Conservation (phyloP, 2,329 filamentous ascomycete genomes). For the Pseudogymnoascus sp. region DNA sequence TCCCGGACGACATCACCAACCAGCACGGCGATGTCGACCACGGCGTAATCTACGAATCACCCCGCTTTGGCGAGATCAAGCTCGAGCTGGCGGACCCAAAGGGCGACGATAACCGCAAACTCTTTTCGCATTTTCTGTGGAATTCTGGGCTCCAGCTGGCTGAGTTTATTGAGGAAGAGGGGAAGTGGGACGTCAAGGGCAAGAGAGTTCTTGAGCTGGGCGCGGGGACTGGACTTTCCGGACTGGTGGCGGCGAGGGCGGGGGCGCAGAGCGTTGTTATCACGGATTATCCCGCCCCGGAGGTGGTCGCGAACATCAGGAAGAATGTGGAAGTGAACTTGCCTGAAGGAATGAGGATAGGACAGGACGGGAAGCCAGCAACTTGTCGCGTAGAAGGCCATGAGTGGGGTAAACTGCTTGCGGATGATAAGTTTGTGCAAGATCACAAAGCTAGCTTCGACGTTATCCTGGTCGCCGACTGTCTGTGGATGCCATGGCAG, state of each 20-base stretch:
- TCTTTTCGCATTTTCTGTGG: constrained; percentile 69
- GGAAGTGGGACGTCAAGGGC: constrained; percentile 41
- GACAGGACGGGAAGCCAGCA: constrained; percentile 17
- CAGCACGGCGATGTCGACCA: constrained; percentile 52
- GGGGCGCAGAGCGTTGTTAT: constrained; percentile 46
- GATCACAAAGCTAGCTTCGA: constrained; percentile 40
- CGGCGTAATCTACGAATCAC: constrained; percentile 51
- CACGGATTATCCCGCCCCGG: constrained; percentile 59
- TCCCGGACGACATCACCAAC: constrained; percentile 58
- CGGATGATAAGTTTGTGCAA: constrained; percentile 12
- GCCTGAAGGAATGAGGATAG: constrained; percentile 11
- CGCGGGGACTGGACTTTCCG: constrained; percentile 52
- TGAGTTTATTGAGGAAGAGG: constrained; percentile 43
- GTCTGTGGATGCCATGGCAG: constrained; percentile 67
- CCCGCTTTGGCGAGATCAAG: constrained; percentile 24
- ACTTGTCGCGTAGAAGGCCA: constrained; percentile 48
- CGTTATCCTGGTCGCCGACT: constrained; percentile 62
- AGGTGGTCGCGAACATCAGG: constrained; percentile 50
- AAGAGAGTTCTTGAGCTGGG: constrained; percentile 56
- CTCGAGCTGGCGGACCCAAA: constrained; percentile 34
- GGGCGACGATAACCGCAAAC: constrained; percentile 44
- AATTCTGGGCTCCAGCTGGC: constrained; percentile 53
- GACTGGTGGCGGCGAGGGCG: constrained; percentile 40
- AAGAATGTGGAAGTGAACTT: constrained; percentile 50
- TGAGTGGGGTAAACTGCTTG: constrained; percentile 49